phyloP scores from a whole-genome alignment of 2,329 filamentous ascomycete species.

The Penicillium sp. region DNA sequence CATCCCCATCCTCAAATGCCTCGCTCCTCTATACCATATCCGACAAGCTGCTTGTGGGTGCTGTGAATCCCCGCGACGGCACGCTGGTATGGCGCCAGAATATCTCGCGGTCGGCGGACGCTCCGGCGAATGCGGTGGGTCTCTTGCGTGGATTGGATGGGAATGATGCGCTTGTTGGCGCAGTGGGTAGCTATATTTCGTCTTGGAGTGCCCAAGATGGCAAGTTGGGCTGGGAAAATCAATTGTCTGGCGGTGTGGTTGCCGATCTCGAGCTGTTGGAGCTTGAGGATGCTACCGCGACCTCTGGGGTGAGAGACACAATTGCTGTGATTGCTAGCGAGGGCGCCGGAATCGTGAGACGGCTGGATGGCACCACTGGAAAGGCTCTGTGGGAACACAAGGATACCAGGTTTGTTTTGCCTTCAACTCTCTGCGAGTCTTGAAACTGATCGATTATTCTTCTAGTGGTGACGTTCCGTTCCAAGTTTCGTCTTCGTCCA shows the following conservation, averaged over 20 bases:
- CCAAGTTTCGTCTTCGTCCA: conserved; percentile 69
- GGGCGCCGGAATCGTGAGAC: conserved; percentile 59
- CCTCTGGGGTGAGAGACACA: conserved; percentile 57
- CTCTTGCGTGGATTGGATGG: conserved; percentile 73
- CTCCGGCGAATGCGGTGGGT: conserved; percentile 19
- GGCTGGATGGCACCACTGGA: conserved; percentile 71
- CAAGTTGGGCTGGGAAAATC: conserved; percentile 70
- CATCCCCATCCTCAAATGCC: conserved; percentile 75
- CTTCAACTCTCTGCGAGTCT: background rate
- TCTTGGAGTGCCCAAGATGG: conserved; percentile 84
- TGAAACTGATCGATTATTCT: conserved; percentile 21
- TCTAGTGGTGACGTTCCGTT: conserved; percentile 67
- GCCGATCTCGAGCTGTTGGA: conserved; percentile 69
- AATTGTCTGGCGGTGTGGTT: conserved; percentile 51
- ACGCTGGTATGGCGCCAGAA: conserved; percentile 82
- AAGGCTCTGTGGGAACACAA: conserved; percentile 74
- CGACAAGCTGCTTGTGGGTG: conserved; percentile 78
- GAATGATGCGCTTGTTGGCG: conserved; percentile 74
- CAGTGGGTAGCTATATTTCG: conserved; percentile 66
- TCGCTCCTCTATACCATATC: conserved; percentile 89
- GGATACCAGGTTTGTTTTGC: conserved; percentile 53
- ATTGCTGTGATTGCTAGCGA: conserved; percentile 63
- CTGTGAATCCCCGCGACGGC: conserved; percentile 84
- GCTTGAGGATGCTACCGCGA: conserved; percentile 57
- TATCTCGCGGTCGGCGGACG: conserved; percentile 51